phyloP scores from a whole-genome alignment of 2,329 filamentous ascomycete genomes.

The Coniochaeta sp. region DNA sequence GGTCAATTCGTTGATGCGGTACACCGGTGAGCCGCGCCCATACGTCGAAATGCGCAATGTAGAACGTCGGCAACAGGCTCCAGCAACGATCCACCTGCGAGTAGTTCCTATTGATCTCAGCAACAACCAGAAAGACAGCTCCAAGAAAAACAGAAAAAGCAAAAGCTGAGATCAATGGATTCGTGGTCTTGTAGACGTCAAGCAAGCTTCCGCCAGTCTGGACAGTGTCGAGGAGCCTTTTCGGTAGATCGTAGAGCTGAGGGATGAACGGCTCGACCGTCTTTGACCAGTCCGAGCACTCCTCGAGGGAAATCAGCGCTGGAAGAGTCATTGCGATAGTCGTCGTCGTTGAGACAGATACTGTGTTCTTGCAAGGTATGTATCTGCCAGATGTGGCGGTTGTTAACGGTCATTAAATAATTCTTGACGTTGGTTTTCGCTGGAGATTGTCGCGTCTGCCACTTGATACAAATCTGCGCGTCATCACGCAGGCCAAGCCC shows the following conservation, averaged over 20 bases:
- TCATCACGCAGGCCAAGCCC: not conserved
- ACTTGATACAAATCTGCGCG: not conserved
- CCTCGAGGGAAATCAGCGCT: constrained; percentile 57
- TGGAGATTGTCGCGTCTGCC: not conserved
- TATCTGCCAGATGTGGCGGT: not conserved
- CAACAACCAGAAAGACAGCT: constrained; percentile 62
- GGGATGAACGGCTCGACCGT: constrained; percentile 69
- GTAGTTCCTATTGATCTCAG: constrained; percentile 87
- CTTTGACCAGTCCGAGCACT: constrained; percentile 68
- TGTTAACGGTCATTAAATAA: not conserved
- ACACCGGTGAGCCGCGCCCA: constrained; percentile 75
- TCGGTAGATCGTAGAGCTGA: constrained; percentile 63
- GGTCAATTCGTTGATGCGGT: constrained; percentile 62
- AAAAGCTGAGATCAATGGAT: constrained; percentile 72
- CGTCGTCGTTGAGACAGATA: not conserved
- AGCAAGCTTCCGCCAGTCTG: constrained; percentile 55
- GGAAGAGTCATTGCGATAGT: constrained; percentile 58
- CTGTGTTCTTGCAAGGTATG: not conserved
- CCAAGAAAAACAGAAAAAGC: constrained; percentile 65
- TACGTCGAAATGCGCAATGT: constrained; percentile 74
- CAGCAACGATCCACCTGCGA: constrained; percentile 94
- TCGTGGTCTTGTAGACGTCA: constrained; percentile 73
- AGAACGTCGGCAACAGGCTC: constrained; percentile 82
- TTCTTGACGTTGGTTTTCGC: not conserved
- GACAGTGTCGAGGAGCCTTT: constrained; percentile 51